phyloP scores from a whole-genome alignment of 2,329 filamentous ascomycete genomes.

The Monosporascus sp. region DNA sequence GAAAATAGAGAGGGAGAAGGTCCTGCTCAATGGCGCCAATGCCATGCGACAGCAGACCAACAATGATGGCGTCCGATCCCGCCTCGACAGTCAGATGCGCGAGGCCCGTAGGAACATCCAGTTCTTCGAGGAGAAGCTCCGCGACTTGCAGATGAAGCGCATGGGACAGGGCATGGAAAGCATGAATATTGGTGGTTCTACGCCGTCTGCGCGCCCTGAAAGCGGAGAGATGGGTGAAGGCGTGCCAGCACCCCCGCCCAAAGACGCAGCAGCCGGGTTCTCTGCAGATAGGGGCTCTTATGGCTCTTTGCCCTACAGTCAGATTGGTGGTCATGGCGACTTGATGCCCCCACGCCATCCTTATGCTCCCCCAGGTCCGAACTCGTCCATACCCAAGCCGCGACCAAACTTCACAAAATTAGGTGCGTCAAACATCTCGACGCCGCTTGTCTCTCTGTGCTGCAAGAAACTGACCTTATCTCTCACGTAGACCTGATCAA shows the following conservation, averaged over 20 bases:
- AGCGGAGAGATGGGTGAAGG: slow-evolving; percentile 41
- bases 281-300: slow-evolving; percentile 56
- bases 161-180: slow-evolving; percentile 62
- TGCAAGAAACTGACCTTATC: slow-evolving; percentile 3
- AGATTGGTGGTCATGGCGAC: slow-evolving; percentile 61
- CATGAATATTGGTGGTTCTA: slow-evolving; percentile 55
- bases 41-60: slow-evolving; percentile 94
- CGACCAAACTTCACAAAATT: slow-evolving; percentile 94
- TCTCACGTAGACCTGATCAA: slow-evolving; percentile 81
- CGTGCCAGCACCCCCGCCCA: slow-evolving; percentile 66
- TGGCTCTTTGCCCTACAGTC: slow-evolving; percentile 50
- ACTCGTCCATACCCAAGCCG: slow-evolving; percentile 63
- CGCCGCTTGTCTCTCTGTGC: background rate
- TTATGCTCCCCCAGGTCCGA: slow-evolving; percentile 68
- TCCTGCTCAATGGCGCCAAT: slow-evolving; percentile 88
- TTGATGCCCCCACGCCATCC: slow-evolving; percentile 79
- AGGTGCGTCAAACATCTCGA: slow-evolving; percentile 51
- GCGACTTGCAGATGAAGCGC: slow-evolving; percentile 79
- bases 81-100: slow-evolving; percentile 89
- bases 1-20: slow-evolving; percentile 98
- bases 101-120: slow-evolving; percentile 90
- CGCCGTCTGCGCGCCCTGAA: slow-evolving; percentile 36
- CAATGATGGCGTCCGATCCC: slow-evolving; percentile 85
- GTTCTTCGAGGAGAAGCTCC: slow-evolving; percentile 90
- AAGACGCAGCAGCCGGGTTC: slow-evolving; percentile 50